Percentiles rank a stretch among this genome's conserved stretches.
These are phyloP conservation scores for Isoetes taiwanensis DNA, from an alignment of 75 land plant species.

Conservation along the genomic window DNA sequence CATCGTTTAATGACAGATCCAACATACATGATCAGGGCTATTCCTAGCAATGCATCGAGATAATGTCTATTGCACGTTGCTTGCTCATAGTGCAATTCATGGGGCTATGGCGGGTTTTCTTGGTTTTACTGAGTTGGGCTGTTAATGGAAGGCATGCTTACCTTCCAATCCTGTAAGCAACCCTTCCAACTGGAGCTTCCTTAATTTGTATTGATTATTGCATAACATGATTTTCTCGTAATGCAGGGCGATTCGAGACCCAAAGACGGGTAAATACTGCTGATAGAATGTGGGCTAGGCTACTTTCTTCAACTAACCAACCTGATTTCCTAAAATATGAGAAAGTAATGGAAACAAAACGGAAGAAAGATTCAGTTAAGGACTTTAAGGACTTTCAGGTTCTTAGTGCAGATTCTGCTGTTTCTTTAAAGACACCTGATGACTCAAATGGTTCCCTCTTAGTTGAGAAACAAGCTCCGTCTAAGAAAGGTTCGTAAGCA, in stretches of 20 bases:
- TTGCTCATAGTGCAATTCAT: conserved; percentile 85
- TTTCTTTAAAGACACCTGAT: too few relatives aligned
- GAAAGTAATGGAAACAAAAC: too few relatives aligned
- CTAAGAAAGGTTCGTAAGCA: too few relatives aligned
- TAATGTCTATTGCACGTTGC: conserved; percentile 85
- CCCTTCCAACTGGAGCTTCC: background rate
- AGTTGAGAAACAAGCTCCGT: too few relatives aligned
- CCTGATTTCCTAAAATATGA: conserved; percentile 29
- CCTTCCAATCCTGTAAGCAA: conserved; percentile 64
- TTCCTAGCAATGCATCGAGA: conserved; percentile 93
- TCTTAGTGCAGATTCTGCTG: too few relatives aligned
- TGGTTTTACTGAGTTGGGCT: conserved; percentile 74
- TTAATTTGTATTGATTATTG: background rate
- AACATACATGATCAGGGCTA: conserved; percentile 87
- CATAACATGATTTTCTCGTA: background rate
- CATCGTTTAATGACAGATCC: conserved; percentile 43
- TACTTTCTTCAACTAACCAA: conserved; percentile 56
- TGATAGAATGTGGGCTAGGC: conserved; percentile 53
- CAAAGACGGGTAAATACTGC: conserved; percentile 30
- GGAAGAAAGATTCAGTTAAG: too few relatives aligned
- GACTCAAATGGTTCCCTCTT: too few relatives aligned
- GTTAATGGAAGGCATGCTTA: conserved; percentile 78
- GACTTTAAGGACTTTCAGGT: too few relatives aligned
- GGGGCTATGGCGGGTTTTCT: conserved; percentile 94
- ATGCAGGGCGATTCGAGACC: too few relatives aligned